Conservation (phyloP, 768 basidiomycete genomes). For the Wakefieldia striispora region DNA sequence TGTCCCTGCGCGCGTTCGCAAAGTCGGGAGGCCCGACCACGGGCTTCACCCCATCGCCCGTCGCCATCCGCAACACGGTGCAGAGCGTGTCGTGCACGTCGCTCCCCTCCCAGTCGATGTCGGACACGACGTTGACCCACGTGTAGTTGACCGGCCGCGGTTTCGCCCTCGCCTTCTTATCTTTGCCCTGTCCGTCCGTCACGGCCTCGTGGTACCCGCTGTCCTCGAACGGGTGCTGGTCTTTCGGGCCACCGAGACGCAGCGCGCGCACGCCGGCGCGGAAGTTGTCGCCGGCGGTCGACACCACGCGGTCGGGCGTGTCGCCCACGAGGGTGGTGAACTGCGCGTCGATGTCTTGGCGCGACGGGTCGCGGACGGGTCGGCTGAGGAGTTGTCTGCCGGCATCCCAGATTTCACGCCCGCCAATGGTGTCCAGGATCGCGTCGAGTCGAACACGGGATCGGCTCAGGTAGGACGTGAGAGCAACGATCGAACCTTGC, state of each 20-base stretch:
- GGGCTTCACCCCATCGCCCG: constrained; percentile 33
- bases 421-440: constrained; percentile 81
- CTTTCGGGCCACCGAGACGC: constrained; percentile 30
- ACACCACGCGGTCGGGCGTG: constrained; percentile 58
- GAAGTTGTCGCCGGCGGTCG: constrained; percentile 71
- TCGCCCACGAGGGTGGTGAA: constrained; percentile 85
- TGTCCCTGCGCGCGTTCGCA: constrained; percentile 13
- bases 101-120: constrained; percentile 81
- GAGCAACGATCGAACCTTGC: constrained; percentile 22
- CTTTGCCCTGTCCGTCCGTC: constrained; percentile 21
- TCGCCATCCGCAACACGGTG: constrained; percentile 38
- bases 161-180: constrained; percentile 32
- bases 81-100: constrained; percentile 58
- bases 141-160: constrained; percentile 63
- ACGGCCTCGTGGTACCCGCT: constrained; percentile 23
- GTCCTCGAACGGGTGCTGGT: constrained; percentile 26
- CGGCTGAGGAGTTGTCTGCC: constrained; percentile 57
- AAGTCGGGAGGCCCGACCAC: constrained; percentile 23
- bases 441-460: constrained; percentile 59
- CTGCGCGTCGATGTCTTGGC: constrained; percentile 40
- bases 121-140: constrained; percentile 79
- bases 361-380: constrained; percentile 24
- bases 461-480: constrained; percentile 25
- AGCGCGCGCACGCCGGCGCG: constrained; percentile 69
- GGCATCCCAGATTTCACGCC: constrained; percentile 75